Base-by-base conservation (phyloP, 352 stramenopile genomes). In the Phytophthora pinifolia region DNA sequence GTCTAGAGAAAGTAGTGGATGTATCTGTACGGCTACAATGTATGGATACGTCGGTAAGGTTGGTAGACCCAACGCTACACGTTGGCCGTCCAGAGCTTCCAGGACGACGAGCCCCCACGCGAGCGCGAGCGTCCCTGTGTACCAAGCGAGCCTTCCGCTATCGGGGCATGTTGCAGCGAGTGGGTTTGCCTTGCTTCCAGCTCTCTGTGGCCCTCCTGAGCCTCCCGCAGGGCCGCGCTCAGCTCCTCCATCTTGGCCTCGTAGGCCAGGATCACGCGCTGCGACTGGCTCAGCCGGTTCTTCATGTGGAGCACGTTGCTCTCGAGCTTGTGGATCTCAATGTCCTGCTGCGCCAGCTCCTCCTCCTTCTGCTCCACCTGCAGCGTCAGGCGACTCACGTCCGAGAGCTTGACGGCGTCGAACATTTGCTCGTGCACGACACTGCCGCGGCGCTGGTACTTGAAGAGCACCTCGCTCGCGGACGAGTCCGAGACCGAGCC, bases 401-500 rank as follows among this genome's bases (percentile, higher is more conserved):
- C 79, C 39, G 79, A 87, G 27, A 89, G 53, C 62, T 86, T 84
- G 17, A 87, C 80, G 12, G 79, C 76, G 58, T 91, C 80, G 47
- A 93, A 93, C 80, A 93, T 93, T 35, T 89, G 76, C 18, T 84
- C 69, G 39, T 91, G 80, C 46, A 93, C 79, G 8, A 84, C 54
- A 29, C 76, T 89, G 20, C 79, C 81, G 9, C 77, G 75, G 18
- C 80, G 78, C 34, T 71, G 58, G 55, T 86, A 91, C 31, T 83
- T 86, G 55, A 93, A 86, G 36, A 66, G 79, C 52, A 89, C 79
- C 46, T 84, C 77, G 27, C 70, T 74, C 22, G 71, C 68, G 4
- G 72, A 81, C 10, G 70, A 79, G 15, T 72, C 68, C 2, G 70
- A 84, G 12, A 64, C 48, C 4, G 72, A 83, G 10, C 67, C 62